Conservation (phyloP, 2,329 filamentous ascomycete species). For the Claviceps pazoutovae region DNA sequence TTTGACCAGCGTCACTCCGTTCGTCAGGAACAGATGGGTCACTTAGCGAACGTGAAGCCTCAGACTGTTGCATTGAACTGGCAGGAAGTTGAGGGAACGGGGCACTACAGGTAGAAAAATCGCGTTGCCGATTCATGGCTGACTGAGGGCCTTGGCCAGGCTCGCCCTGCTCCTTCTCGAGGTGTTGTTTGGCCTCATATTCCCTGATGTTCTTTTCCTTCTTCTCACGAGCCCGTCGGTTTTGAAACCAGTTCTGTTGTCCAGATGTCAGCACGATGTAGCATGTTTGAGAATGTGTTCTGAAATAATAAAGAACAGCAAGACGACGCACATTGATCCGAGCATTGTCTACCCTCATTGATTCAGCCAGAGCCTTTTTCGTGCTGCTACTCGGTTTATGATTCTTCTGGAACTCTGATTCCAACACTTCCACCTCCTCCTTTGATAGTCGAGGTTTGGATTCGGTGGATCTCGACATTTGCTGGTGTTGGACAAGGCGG, state of each 20-base stretch:
- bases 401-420: constrained; percentile 49
- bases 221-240: constrained; percentile 50
- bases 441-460: constrained; percentile 42
- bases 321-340: constrained; percentile 42
- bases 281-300: background rate
- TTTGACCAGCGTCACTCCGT: constrained; percentile 15
- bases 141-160: constrained; percentile 14
- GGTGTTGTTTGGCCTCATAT: constrained; percentile 24
- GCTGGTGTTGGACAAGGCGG: constrained; percentile 23
- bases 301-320: background rate
- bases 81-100: constrained; percentile 21
- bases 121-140: constrained; percentile 18
- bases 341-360: constrained; percentile 47
- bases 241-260: constrained; percentile 54
- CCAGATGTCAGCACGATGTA: background rate
- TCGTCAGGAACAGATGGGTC: constrained; percentile 9
- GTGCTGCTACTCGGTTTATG: constrained; percentile 48
- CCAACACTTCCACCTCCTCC: constrained; percentile 44
- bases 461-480: constrained; percentile 28
- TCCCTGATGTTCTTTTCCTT: constrained; percentile 42
- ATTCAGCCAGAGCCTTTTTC: constrained; percentile 47
- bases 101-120: constrained; percentile 27
- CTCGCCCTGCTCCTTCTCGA: constrained; percentile 20
- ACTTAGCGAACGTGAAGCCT: constrained; percentile 8
- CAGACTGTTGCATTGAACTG: constrained; percentile 6